phyloP scores from a whole-genome alignment of 768 basidiomycete genomes.

The Boletellus sp. region DNA sequence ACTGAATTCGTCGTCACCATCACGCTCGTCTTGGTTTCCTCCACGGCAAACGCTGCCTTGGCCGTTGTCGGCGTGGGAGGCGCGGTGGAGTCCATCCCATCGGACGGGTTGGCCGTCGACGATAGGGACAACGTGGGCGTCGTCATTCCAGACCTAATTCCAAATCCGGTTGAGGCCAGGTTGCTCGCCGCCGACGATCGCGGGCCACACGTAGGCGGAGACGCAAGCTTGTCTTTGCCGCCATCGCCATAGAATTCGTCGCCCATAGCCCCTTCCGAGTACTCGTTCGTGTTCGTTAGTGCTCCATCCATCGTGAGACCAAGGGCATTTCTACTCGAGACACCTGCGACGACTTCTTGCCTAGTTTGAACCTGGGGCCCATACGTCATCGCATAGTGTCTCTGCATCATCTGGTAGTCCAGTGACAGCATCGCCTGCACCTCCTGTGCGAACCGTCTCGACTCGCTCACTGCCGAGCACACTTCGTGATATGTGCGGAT shows the following conservation, averaged over 20 bases:
- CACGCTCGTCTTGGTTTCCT: neutral
- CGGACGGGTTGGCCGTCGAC: neutral
- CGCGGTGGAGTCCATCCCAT: neutral
- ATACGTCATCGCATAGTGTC: constrained; percentile 9
- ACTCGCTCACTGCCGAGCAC: constrained; percentile 33
- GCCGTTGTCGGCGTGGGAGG: constrained; percentile 12
- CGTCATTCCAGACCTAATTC: neutral
- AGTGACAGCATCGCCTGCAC: constrained; percentile 13
- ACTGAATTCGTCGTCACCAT: neutral
- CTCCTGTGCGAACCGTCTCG: constrained; percentile 21
- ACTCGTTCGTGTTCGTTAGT: neutral
- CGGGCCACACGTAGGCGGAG: constrained; percentile 7
- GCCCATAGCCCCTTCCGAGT: neutral
- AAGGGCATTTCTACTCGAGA: constrained; percentile 4
- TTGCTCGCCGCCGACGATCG: neutral
- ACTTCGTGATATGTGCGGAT: constrained; percentile 54
- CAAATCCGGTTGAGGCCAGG: neutral
- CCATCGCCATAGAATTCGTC: neutral
- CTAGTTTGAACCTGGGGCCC: constrained; percentile 3
- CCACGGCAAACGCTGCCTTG: constrained; percentile 4
- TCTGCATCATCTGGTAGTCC: constrained; percentile 17
- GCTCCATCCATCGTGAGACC: neutral
- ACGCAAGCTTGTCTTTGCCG: neutral
- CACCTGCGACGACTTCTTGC: neutral
- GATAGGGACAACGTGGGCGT: neutral